A percentile compares a stretch with the other conserved stretches of the same genome.
Conservation (phyloP, 345 rosid genomes). For the Corymbia maculata region DNA sequence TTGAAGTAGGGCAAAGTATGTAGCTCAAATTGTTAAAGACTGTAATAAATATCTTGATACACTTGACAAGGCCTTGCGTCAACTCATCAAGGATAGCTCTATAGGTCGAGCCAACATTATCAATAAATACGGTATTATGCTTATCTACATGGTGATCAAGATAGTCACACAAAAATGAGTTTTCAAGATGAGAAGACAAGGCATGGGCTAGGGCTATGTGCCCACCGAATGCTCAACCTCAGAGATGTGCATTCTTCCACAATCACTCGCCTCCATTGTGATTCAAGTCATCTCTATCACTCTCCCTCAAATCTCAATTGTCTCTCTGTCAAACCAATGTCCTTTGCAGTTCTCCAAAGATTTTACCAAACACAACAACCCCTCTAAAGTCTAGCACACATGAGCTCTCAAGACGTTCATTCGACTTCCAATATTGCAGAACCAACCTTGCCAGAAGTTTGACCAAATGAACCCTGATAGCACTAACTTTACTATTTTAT, state of each 20-base stretch:
- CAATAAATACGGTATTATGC: rapidly evolving
- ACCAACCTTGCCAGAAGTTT: background rate
- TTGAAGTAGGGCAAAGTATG: too few species aligned
- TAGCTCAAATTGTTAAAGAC: rapidly evolving
- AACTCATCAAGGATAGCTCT: too few species aligned
- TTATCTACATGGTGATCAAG: too few species aligned
- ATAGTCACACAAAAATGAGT: too few species aligned
- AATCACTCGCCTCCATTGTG: rapidly evolving
- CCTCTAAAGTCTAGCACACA: background rate
- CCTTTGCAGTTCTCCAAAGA: rapidly evolving
- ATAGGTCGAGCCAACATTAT: rapidly evolving
- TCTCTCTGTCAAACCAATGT: rapidly evolving
- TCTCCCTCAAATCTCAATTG: too few species aligned
- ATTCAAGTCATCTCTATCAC: too few species aligned
- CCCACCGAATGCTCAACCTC: too few species aligned
- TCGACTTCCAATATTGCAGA: background rate
- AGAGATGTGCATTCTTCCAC: too few species aligned
- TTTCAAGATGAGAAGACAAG: too few species aligned
- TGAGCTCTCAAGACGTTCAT: background rate
- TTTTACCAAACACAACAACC: background rate
- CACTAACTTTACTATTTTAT: too few species aligned
- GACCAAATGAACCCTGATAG: background rate
- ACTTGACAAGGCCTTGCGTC: rapidly evolving
- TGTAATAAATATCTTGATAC: too few species aligned
- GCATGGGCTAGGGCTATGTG: too few species aligned